Percentiles rank a stretch among this genome's conserved stretches.
Conservation (phyloP, 2,329 filamentous ascomycete genomes). For the Coniochaeta prunicola region DNA sequence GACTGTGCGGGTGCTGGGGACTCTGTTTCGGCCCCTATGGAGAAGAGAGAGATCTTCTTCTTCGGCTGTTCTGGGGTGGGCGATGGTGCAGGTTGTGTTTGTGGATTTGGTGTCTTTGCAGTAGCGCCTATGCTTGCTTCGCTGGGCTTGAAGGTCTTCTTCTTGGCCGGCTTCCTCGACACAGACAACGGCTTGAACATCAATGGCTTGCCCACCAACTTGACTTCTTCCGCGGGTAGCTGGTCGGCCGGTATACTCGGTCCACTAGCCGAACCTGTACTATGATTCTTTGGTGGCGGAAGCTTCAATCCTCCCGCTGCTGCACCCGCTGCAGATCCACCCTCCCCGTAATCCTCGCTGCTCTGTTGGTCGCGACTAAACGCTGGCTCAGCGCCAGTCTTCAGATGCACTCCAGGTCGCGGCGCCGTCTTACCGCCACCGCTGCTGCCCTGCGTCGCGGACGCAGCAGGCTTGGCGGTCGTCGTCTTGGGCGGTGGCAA, state of each 20-base stretch:
- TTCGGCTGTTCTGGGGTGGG: conserved; percentile 26
- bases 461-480: conserved; percentile 20
- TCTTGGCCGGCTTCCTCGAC: conserved; percentile 65
- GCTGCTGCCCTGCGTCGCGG: conserved; percentile 13
- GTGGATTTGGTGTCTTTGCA: conserved; percentile 8
- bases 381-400: conserved; percentile 75
- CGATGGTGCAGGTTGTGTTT: conserved; percentile 5
- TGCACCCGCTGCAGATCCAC: conserved; percentile 12
- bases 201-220: conserved; percentile 69
- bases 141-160: conserved; percentile 26
- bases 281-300: conserved; percentile 30
- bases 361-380: conserved; percentile 55
- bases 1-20: conserved; percentile 15
- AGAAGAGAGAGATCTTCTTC: conserved; percentile 65
- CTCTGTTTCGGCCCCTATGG: conserved; percentile 40
- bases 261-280: conserved; percentile 14
- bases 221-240: conserved; percentile 55
- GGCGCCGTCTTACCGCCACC: conserved; percentile 25
- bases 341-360: conserved; percentile 14
- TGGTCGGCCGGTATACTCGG: conserved; percentile 48
- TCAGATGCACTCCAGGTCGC: conserved; percentile 60
- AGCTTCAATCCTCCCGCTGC: conserved; percentile 22
- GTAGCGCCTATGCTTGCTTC: conserved; percentile 9
- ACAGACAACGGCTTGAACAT: conserved; percentile 90
- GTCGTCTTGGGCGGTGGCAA: conserved; percentile 74